A percentile compares a stretch with the other conserved stretches of the same genome.
phyloP scores from a whole-genome alignment of 441 rosid genomes.

The Euphorbia schlechtendalii region DNA sequence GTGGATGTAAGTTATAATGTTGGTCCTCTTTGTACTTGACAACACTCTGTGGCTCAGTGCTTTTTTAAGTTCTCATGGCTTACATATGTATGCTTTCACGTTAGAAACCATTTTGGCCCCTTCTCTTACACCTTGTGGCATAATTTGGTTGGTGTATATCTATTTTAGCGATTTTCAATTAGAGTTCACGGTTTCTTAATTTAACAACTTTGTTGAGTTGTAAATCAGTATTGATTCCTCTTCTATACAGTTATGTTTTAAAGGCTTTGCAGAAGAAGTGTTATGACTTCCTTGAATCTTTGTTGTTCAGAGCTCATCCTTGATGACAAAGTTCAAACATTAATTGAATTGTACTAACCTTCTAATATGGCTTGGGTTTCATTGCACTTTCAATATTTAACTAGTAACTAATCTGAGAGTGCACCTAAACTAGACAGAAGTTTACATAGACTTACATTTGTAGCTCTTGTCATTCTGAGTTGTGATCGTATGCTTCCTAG shows the following conservation, averaged over 20 bases:
- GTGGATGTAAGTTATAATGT: constrained; percentile 34
- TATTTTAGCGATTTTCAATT: neutral
- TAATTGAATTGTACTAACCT: neutral
- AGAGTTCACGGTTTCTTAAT: neutral
- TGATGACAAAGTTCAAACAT: neutral
- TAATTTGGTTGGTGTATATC: too few species aligned
- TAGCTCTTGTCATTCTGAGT: constrained; percentile 6
- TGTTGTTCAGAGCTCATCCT: neutral
- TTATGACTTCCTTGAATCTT: neutral
- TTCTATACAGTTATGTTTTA: neutral
- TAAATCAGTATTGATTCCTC: neutral
- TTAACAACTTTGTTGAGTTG: constrained; percentile 1
- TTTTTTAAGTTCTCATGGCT: neutral
- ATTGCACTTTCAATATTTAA: neutral
- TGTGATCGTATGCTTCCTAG: constrained; percentile 30
- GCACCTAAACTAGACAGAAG: neutral
- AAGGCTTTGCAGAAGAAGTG: neutral
- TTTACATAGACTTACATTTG: neutral
- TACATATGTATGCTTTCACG: neutral
- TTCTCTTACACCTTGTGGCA: too few species aligned
- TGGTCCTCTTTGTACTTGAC: neutral
- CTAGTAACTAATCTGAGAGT: constrained; percentile 1
- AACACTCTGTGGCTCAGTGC: neutral
- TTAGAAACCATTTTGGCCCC: neutral
- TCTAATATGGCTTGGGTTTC: neutral